Conservation (phyloP, 2,329 filamentous ascomycete genomes). For the Cytospora mali region DNA sequence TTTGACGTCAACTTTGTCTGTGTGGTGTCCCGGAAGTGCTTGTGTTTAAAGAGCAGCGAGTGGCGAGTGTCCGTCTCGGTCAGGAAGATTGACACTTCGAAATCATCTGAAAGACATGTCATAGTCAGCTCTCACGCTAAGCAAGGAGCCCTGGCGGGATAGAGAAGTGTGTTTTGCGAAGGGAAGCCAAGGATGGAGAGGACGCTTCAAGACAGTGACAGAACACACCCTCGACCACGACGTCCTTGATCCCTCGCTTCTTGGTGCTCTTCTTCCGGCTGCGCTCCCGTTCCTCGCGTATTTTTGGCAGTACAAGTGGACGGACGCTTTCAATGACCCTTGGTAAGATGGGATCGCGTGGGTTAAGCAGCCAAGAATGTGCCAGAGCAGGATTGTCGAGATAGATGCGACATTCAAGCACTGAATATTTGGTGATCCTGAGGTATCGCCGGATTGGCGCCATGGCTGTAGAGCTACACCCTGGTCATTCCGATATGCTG, state of each 20-base stretch:
- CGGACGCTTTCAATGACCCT: slow-evolving; percentile 84
- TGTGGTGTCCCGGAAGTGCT: slow-evolving; percentile 67
- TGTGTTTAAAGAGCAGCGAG: slow-evolving; percentile 83
- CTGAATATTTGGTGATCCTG: slow-evolving; percentile 88
- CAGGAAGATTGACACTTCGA: slow-evolving; percentile 92
- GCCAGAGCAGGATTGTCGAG: slow-evolving; percentile 85
- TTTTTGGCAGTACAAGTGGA: slow-evolving; percentile 84
- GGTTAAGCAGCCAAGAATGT: slow-evolving; percentile 81
- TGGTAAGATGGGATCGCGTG: slow-evolving; percentile 74
- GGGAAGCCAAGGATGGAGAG: background rate
- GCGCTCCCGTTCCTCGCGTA: slow-evolving; percentile 81
- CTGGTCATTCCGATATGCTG: background rate
- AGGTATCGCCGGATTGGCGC: slow-evolving; percentile 87
- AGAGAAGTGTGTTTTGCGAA: background rate
- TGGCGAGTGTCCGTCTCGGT: slow-evolving; percentile 85
- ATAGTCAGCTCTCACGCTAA: background rate
- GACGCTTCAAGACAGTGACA: slow-evolving; percentile 15
- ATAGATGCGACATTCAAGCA: slow-evolving; percentile 96
- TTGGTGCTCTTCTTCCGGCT: slow-evolving; percentile 67
- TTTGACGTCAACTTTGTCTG: slow-evolving; percentile 61
- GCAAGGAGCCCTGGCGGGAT: background rate
- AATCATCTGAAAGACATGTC: slow-evolving; percentile 68
- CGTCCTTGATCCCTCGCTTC: slow-evolving; percentile 84
- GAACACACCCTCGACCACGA: slow-evolving; percentile 71
- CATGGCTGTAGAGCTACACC: slow-evolving; percentile 54